A percentile compares a stretch with the other conserved stretches of the same genome.
phyloP scores from a whole-genome alignment of 345 rosid species.

The Adansonia digitata region DNA sequence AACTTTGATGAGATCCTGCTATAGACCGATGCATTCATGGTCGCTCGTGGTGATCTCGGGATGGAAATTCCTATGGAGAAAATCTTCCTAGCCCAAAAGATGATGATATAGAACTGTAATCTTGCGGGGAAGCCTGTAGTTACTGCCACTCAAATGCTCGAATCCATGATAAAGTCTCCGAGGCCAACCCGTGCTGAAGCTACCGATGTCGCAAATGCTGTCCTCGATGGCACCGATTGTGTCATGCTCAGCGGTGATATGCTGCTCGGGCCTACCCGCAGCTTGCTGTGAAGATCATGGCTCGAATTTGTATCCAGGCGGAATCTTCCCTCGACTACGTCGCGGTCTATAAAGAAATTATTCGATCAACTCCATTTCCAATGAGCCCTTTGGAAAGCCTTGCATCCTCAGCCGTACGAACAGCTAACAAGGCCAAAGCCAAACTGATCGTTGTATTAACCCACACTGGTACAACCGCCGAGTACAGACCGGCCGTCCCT shows the following conservation, averaged over 20 bases:
- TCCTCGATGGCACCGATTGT: slow-evolving; percentile 87
- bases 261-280: slow-evolving; percentile 88
- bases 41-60: slow-evolving; percentile 92
- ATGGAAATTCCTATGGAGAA: slow-evolving; percentile 96
- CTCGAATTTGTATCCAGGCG: slow-evolving; percentile 73
- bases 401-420: slow-evolving; percentile 85
- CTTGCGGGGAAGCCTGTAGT: slow-evolving; percentile 88
- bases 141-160: slow-evolving; percentile 92
- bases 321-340: slow-evolving; percentile 78
- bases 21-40: slow-evolving; percentile 89
- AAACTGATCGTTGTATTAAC: slow-evolving; percentile 86
- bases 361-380: slow-evolving; percentile 76
- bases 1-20: slow-evolving; percentile 86
- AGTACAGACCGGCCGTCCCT: slow-evolving; percentile 91
- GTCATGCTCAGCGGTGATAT: slow-evolving; percentile 92
- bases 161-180: slow-evolving; percentile 91
- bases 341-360: slow-evolving; percentile 77
- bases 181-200: slow-evolving; percentile 94
- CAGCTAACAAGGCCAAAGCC: slow-evolving; percentile 81
- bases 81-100: slow-evolving; percentile 85
- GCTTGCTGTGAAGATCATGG: slow-evolving; percentile 85
- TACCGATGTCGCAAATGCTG: slow-evolving; percentile 90
- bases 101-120: slow-evolving; percentile 97
- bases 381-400: slow-evolving; percentile 93
- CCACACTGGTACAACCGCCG: slow-evolving; percentile 82